phyloP scores from a whole-genome alignment of 139 green algal species.

The Chlamydomonas sphaeroides region DNA sequence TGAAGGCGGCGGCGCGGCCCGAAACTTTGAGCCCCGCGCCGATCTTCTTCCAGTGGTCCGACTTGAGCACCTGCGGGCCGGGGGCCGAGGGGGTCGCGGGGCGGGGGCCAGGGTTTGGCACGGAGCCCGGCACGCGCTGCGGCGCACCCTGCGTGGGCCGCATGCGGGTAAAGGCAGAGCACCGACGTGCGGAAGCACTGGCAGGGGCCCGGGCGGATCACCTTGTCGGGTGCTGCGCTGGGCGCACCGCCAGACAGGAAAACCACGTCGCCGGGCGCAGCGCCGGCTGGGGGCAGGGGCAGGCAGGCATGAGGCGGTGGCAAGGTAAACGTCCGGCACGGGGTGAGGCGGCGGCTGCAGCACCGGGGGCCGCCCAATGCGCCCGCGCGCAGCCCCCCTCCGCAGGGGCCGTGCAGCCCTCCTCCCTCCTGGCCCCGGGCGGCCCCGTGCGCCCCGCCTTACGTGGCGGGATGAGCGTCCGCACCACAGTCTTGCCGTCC shows the following conservation, averaged over 20 bases:
- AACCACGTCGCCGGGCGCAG: slow-evolving; percentile 50
- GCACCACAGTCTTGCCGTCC: slow-evolving; percentile 35
- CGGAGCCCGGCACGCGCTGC: no score
- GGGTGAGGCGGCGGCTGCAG: no score
- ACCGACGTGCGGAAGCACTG: slow-evolving; percentile 46
- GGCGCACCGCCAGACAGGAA: slow-evolving; percentile 47
- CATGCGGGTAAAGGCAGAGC: no score
- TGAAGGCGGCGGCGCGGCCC: slow-evolving; percentile 42
- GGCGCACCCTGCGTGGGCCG: no score
- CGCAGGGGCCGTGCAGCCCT: not conserved
- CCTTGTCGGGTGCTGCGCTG: slow-evolving; percentile 38
- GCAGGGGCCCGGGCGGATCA: slow-evolving; percentile 58
- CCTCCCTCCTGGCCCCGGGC: no score
- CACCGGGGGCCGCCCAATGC: no score
- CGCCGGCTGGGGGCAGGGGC: slow-evolving; percentile 25
- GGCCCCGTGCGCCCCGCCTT: not conserved
- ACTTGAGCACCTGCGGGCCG: slow-evolving; percentile 45
- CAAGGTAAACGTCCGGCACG: no score
- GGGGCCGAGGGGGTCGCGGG: no score
- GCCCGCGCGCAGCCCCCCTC: no score
- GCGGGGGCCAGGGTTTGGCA: no score
- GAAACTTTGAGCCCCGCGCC: slow-evolving; percentile 33
- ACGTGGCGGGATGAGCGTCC: slow-evolving; percentile 47
- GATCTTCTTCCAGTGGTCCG: slow-evolving; percentile 57
- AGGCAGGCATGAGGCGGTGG: not conserved